Percentiles rank a stretch among this genome's conserved stretches.
These are phyloP conservation scores for Canavalia ensiformis DNA, from an alignment of 306 rosid genomes.

Conservation along the genomic window DNA sequence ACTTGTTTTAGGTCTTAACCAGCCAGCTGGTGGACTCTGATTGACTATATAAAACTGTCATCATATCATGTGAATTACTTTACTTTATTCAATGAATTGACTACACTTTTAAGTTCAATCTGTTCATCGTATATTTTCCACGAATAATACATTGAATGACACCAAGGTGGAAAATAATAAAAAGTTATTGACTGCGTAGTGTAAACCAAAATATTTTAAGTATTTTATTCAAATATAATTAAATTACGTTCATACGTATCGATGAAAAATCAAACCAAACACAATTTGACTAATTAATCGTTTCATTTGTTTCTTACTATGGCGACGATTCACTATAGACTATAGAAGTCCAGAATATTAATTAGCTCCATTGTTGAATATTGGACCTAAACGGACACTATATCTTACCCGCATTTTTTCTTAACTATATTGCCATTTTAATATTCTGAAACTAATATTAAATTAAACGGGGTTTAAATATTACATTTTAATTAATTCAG, in stretches of 20 bases:
- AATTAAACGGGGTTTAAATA: too few species aligned
- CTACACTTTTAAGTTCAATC: conserved; percentile 29
- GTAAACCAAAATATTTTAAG: conserved; percentile 11
- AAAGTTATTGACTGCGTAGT: background rate
- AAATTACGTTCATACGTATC: conserved; percentile 36
- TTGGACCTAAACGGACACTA: background rate
- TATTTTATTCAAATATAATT: conserved; percentile 7
- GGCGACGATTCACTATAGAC: conserved; percentile 2
- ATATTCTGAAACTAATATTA: background rate
- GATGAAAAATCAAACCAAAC: conserved; percentile 46
- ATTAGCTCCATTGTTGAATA: conserved; percentile 1
- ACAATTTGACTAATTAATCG: conserved; percentile 38
- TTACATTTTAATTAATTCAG: too few species aligned
- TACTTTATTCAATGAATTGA: conserved; percentile 5
- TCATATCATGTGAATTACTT: conserved; percentile 10
- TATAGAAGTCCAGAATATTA: background rate
- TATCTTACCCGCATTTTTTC: conserved; percentile 38
- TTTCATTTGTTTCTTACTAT: background rate
- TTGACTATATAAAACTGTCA: conserved; percentile 42
- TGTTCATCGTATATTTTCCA: conserved; percentile 34
- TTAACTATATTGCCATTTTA: background rate
- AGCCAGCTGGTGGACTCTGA: conserved; percentile 54
- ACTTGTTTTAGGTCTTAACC: conserved; percentile 18
- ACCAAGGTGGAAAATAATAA: conserved; percentile 1
- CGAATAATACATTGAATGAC: background rate